Evolutionary conservation across 208 protist genomes (phyloP).

Genomic region (Leishmania aethiopica): DNA sequence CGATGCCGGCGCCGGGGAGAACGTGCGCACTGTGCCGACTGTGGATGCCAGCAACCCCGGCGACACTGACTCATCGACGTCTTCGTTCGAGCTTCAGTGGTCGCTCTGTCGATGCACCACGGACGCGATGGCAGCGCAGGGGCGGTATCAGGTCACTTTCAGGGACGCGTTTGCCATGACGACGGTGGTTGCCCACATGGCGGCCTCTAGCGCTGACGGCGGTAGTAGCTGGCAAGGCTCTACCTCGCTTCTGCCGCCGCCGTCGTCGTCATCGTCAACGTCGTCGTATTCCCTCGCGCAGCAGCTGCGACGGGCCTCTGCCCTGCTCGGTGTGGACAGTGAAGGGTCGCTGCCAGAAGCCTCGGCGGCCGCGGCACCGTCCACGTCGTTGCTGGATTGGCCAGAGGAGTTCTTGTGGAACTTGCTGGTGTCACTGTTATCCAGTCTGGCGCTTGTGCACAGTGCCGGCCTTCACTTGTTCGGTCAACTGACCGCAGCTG

Average conservation of each 20-base stretch:
- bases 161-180: conserved; percentile 34
- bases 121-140: not conserved
- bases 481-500: conserved; percentile 54
- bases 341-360: not conserved
- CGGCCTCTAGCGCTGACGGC: not conserved
- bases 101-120: not conserved
- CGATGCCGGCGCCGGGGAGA: not conserved
- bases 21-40: not conserved
- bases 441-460: conserved; percentile 66
- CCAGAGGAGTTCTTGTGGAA: conserved; percentile 81
- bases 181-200: conserved; percentile 16
- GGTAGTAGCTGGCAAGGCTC: not conserved
- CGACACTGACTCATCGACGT: not conserved
- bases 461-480: conserved; percentile 62
- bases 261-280: conserved; percentile 17
- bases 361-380: conserved; percentile 1
- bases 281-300: conserved; percentile 21
- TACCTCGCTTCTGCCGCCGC: not conserved
- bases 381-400: conserved; percentile 51
- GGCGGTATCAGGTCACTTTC: not conserved
- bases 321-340: conserved; percentile 1
- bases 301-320: conserved; percentile 27
- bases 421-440: conserved; percentile 64
- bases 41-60: not conserved
- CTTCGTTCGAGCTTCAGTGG: conserved; percentile 12